Evolutionary conservation across 495 filamentous ascomycete species (phyloP).

Genomic region (Darksidea phi): DNA sequence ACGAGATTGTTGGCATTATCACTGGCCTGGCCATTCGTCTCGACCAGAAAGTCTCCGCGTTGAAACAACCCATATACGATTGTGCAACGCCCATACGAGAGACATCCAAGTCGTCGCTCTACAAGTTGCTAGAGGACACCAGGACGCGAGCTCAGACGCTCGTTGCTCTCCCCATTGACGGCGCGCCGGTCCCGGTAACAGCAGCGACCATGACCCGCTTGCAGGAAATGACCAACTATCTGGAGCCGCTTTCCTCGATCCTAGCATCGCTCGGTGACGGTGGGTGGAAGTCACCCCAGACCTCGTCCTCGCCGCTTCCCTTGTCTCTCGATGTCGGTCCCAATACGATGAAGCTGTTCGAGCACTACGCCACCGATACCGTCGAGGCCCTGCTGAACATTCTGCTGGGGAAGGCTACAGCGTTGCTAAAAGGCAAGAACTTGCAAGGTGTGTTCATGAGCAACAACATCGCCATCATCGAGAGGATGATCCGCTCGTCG

Average conservation of each 20-base stretch:
- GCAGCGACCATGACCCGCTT: conserved; percentile 84
- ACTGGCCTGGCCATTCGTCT: conserved; percentile 74
- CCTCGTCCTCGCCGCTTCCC: conserved; percentile 62
- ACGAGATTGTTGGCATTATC: conserved; percentile 93
- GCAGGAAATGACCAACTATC: conserved; percentile 81
- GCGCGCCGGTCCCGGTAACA: conserved; percentile 72
- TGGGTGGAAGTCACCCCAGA: conserved; percentile 60
- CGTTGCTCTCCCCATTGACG: conserved; percentile 72
- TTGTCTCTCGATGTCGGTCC: conserved; percentile 85
- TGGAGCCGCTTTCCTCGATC: conserved; percentile 81
- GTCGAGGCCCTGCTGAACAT: conserved; percentile 74
- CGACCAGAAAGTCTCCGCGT: conserved; percentile 77
- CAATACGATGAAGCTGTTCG: conserved; percentile 83
- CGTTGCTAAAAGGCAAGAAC: conserved; percentile 72
- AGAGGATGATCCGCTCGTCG: conserved; percentile 78
- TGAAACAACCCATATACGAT: conserved; percentile 78
- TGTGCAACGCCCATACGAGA: conserved; percentile 85
- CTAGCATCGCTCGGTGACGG: conserved; percentile 89
- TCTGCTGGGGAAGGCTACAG: conserved; percentile 73
- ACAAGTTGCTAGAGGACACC: conserved; percentile 83
- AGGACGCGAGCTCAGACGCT: conserved; percentile 63
- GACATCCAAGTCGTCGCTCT: conserved; percentile 82
- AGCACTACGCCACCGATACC: conserved; percentile 81
- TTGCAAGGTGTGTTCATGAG: conserved; percentile 85
- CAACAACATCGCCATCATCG: conserved; percentile 82